A percentile compares a stretch with the other conserved stretches of the same genome.
phyloP scores from a whole-genome alignment of 2,329 filamentous ascomycete genomes.

The Stachybotrys chartarum region DNA sequence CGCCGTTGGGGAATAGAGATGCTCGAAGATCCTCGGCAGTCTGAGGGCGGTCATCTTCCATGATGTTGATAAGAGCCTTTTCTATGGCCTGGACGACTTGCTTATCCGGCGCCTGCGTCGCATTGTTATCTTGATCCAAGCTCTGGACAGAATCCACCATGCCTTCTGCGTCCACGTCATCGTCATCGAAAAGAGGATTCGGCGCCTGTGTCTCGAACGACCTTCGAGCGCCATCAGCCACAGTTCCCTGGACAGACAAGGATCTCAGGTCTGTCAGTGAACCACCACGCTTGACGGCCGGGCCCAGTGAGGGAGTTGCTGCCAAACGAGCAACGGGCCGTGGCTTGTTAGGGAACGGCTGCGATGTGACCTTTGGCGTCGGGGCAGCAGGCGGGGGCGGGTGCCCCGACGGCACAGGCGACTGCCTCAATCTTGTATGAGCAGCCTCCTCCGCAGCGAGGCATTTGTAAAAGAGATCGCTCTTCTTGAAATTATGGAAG shows the following conservation, averaged over 20 bases:
- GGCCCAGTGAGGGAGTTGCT: conserved; percentile 23
- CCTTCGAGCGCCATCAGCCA: conserved; percentile 43
- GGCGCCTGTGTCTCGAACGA: conserved; percentile 60
- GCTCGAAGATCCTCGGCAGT: conserved; percentile 57
- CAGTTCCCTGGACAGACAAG: conserved; percentile 27
- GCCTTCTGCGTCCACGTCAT: conserved; percentile 65
- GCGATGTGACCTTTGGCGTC: conserved; percentile 3
- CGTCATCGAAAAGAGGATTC: conserved; percentile 70
- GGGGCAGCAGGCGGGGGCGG: conserved; percentile 9
- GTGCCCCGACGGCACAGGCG: not conserved
- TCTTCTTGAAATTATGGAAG: conserved; percentile 82
- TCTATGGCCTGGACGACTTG: conserved; percentile 90
- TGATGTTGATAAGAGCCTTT: conserved; percentile 82
- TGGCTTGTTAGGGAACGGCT: conserved; percentile 32
- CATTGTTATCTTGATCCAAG: conserved; percentile 57
- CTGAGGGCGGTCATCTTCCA: conserved; percentile 66
- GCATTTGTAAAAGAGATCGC: conserved; percentile 94
- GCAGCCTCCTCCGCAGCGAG: conserved; percentile 77
- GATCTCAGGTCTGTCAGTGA: conserved; percentile 42
- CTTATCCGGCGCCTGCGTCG: conserved; percentile 59
- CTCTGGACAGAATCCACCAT: conserved; percentile 69
- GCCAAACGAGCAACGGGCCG: conserved; percentile 32
- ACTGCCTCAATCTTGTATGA: conserved; percentile 15
- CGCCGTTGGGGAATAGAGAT: conserved; percentile 50
- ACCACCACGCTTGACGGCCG: conserved; percentile 32